Base-by-base conservation (phyloP, 495 filamentous ascomycete species). In the Tuber brumale region DNA sequence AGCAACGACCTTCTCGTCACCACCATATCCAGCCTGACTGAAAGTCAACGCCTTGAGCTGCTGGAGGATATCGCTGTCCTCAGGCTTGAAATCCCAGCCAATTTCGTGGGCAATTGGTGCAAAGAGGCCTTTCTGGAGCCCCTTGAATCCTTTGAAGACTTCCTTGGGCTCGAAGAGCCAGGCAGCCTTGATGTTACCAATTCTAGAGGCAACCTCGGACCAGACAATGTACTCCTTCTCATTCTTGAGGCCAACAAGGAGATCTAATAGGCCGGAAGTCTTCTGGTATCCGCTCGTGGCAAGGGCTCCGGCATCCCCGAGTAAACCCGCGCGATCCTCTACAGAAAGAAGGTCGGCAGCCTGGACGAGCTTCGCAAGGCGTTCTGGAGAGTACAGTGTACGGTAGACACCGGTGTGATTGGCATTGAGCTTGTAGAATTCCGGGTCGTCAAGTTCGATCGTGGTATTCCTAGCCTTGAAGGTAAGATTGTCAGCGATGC, bases 181-280 rank as follows among this genome's bases (percentile, higher is more conserved):
- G 37, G 95, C 92, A 43, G 87, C 87, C 76, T 94, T 92, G 46
- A 97, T 88, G 31, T 89, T 86, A 3, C 89, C 88, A 77, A 97
- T 88, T 48, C 93, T 90, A 21, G 90, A 87, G 48, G 93, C 87
- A 74, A 98, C 92, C 86, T 97, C 93, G 78, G 92, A 92, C 95
- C 95, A 98, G 35, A 98, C 95, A 43, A 97, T 91, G 78, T 94
- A 98, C 79, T 95, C 93, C 12, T 89, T 85, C 85, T 99, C 95
- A 69, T 86, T 88, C 82, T 91, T 89, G 84, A 99, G 95, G 69
- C 92, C 90, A 81, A 94, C 90, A 74, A 99, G 86, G 7, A 99
- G 88, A 72, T 91, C 93, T 27, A 99, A 86, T 73, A 97, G 86
- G 21, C 93, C 93, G 23, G 95, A 97, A 6, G 95, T 97, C 84